These are phyloP conservation scores for Chlamydomonas sphaeroides DNA, from an alignment of 139 green algal genomes.

Conservation along the genomic window DNA sequence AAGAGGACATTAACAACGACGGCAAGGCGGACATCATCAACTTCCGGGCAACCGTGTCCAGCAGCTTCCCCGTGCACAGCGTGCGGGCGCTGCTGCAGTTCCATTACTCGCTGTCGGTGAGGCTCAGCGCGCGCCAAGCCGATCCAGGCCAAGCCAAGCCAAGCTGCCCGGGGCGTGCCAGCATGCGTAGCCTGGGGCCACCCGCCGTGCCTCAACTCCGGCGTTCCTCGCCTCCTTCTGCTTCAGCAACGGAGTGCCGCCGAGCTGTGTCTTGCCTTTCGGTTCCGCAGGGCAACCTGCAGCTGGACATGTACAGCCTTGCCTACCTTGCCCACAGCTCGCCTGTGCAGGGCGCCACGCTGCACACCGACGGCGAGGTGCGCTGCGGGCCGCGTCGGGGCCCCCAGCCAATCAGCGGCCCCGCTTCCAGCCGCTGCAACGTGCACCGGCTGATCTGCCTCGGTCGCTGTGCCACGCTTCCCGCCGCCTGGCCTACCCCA, in stretches of 20 bases:
- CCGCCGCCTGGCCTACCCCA: neutral
- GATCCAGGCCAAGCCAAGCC: too few species aligned
- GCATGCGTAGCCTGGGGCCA: too few species aligned
- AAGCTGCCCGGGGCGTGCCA: too few species aligned
- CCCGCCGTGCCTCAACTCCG: too few species aligned
- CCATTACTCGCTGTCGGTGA: conserved; percentile 49
- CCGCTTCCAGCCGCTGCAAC: too few species aligned
- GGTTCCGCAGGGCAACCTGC: conserved; percentile 35
- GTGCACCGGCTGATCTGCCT: too few species aligned
- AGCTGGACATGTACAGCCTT: conserved; percentile 51
- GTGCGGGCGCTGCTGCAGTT: conserved; percentile 68
- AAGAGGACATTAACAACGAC: conserved; percentile 64
- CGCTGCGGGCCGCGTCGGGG: too few species aligned
- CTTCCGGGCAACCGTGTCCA: conserved; percentile 43
- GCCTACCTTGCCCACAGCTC: conserved; percentile 47
- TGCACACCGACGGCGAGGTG: conserved; percentile 52
- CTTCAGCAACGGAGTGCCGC: too few species aligned
- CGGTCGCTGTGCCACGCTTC: too few species aligned
- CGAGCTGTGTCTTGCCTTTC: neutral
- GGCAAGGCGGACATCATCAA: conserved; percentile 60
- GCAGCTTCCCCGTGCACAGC: conserved; percentile 43
- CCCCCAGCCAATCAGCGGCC: too few species aligned
- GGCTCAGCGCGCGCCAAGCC: neutral
- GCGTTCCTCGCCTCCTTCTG: too few species aligned
- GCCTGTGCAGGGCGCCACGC: conserved; percentile 11